These are phyloP conservation scores for Alternaria burnsii DNA, from an alignment of 2,329 filamentous ascomycete genomes.

Conservation along the genomic window DNA sequence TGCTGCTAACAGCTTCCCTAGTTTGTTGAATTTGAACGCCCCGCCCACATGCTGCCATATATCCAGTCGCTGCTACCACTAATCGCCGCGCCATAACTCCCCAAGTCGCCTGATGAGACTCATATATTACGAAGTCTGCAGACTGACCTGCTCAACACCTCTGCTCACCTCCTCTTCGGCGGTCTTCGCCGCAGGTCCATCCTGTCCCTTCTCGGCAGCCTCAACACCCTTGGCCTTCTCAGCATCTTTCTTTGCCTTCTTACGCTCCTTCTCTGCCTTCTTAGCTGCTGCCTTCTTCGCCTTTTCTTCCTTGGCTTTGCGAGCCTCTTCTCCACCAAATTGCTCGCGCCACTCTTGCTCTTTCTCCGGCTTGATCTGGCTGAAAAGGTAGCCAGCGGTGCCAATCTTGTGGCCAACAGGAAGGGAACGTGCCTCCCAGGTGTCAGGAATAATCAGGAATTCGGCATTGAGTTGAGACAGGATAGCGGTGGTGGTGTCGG, in stretches of 20 bases:
- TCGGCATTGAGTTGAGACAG: conserved; percentile 74
- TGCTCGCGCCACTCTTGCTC: conserved; percentile 82
- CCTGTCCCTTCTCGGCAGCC: conserved; percentile 76
- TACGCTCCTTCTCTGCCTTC: conserved; percentile 70
- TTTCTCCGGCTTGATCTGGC: conserved; percentile 82
- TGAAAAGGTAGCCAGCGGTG: conserved; percentile 81
- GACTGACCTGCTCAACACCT: conserved; percentile 55
- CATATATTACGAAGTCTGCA: conserved; percentile 52
- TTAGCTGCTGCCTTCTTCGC: conserved; percentile 64
- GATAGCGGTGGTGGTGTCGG: conserved; percentile 68
- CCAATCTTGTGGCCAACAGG: conserved; percentile 80
- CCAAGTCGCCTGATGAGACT: not conserved
- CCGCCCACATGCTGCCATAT: conserved; percentile 4
- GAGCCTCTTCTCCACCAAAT: conserved; percentile 72
- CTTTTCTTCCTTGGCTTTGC: conserved; percentile 76
- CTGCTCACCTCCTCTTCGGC: conserved; percentile 56
- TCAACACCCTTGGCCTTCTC: conserved; percentile 79
- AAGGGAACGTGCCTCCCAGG: conserved; percentile 50
- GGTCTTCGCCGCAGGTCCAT: conserved; percentile 49
- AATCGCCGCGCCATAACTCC: conserved; percentile 2
- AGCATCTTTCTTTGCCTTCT: conserved; percentile 68
- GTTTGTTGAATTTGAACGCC: conserved; percentile 10
- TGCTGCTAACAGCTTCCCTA: not conserved
- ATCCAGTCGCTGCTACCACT: not conserved
- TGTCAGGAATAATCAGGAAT: conserved; percentile 66